Evolutionary conservation across 2,329 filamentous ascomycete genomes (phyloP).

Genomic region (Colletotrichum scovillei): DNA sequence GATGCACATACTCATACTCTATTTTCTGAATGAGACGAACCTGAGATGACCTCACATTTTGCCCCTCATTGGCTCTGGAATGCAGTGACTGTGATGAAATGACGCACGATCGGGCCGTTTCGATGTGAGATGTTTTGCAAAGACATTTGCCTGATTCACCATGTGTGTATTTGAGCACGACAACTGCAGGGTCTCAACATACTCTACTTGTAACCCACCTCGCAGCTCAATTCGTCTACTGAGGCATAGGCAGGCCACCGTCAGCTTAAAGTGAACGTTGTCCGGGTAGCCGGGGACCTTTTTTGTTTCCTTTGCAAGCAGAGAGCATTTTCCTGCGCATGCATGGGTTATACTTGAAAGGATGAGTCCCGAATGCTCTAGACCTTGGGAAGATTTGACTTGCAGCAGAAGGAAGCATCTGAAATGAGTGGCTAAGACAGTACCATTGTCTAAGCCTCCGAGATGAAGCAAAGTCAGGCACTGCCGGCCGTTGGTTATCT

Average conservation of each 20-base stretch:
- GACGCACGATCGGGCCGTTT: neutral
- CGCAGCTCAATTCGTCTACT: neutral
- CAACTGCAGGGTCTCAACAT: neutral
- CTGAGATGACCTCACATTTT: constrained; percentile 29
- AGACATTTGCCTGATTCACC: neutral
- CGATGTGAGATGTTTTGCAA: neutral
- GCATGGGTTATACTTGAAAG: neutral
- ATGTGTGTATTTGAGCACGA: neutral
- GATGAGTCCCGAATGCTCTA: neutral
- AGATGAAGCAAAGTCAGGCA: neutral
- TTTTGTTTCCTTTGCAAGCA: neutral
- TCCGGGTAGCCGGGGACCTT: neutral
- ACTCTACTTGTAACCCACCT: neutral
- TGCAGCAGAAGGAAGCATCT: neutral
- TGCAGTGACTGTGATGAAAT: constrained; percentile 1
- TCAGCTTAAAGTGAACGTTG: neutral
- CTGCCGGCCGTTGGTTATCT: neutral
- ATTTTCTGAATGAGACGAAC: constrained; percentile 31
- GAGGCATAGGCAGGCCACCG: neutral
- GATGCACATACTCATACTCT: constrained; percentile 31
- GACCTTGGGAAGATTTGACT: neutral
- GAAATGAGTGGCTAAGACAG: neutral
- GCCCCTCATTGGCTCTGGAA: constrained; percentile 4
- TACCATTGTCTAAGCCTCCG: neutral
- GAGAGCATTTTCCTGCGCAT: neutral